A percentile compares a stretch with the other conserved stretches of the same genome.
Evolutionary conservation across 2,329 filamentous ascomycete species (phyloP).

Genomic region (Calcarisporium arbuscula): DNA sequence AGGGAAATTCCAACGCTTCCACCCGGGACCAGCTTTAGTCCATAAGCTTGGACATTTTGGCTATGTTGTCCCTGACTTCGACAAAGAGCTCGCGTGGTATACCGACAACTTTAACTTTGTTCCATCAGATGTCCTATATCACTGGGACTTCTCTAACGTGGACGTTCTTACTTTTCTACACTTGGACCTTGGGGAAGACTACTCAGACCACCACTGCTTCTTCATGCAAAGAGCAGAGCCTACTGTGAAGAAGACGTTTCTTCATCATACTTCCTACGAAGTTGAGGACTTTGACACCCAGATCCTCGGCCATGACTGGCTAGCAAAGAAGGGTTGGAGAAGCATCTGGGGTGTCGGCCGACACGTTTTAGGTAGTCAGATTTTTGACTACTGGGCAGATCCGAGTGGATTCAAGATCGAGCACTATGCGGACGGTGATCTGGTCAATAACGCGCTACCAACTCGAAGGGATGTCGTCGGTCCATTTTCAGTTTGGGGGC

Average conservation of each 20-base stretch:
- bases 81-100: constrained; percentile 28
- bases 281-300: constrained; percentile 57
- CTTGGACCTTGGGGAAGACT: constrained; percentile 42
- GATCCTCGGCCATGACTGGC: constrained; percentile 52
- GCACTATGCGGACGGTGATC: constrained; percentile 57
- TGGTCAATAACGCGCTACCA: constrained; percentile 46
- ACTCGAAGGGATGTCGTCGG: constrained; percentile 11
- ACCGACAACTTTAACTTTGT: constrained; percentile 34
- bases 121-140: constrained; percentile 24
- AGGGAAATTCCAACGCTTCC: constrained; percentile 26
- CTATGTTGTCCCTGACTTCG: constrained; percentile 20
- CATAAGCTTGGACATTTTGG: constrained; percentile 36
- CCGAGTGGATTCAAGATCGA: constrained; percentile 47
- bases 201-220: constrained; percentile 49
- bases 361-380: constrained; percentile 53
- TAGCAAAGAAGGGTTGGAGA: constrained; percentile 45
- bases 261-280: constrained; percentile 28
- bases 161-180: constrained; percentile 40
- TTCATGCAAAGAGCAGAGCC: constrained; percentile 34
- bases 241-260: constrained; percentile 4
- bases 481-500: constrained; percentile 13
- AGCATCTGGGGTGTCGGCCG: constrained; percentile 55
- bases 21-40: constrained; percentile 23
- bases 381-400: constrained; percentile 61
- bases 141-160: constrained; percentile 7